phyloP scores from a whole-genome alignment of 1,139 yeast species.

The Hemisphaericaspora subhashii region DNA sequence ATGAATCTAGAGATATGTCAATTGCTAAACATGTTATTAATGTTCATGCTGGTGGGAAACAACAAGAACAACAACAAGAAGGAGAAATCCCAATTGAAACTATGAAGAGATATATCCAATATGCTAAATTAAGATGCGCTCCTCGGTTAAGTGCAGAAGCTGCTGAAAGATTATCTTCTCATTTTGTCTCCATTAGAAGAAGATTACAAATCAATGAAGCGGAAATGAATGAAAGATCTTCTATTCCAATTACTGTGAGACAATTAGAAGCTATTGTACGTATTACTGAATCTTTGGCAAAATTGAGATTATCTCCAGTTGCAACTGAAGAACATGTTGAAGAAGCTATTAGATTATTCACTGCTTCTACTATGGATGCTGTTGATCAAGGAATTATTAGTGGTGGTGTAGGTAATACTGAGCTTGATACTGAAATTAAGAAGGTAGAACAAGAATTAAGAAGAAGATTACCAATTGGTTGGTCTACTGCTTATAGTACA shows the following conservation, averaged over 20 bases:
- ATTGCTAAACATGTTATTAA: constrained; percentile 96
- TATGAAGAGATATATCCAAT: constrained; percentile 90
- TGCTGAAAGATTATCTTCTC: constrained; percentile 87
- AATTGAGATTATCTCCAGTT: constrained; percentile 75
- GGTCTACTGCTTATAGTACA: constrained; percentile 90
- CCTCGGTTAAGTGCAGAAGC: constrained; percentile 91
- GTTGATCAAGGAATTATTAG: constrained; percentile 75
- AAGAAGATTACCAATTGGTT: constrained; percentile 92
- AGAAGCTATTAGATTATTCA: constrained; percentile 91
- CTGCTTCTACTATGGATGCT: constrained; percentile 98
- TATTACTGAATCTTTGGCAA: constrained; percentile 92
- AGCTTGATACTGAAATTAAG: constrained; percentile 67
- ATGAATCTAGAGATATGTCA: constrained; percentile 78
- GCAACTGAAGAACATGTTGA: constrained; percentile 91
- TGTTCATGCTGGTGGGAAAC: constrained; percentile 76
- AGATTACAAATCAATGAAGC: constrained; percentile 80
- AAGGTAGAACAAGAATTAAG: constrained; percentile 82
- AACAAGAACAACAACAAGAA: constrained; percentile 52
- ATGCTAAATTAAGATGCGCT: constrained; percentile 87
- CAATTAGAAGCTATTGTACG: constrained; percentile 97
- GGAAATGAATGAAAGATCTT: constrained; percentile 83
- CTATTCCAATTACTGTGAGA: constrained; percentile 96
- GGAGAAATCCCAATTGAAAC: constrained; percentile 89
- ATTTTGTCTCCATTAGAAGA: constrained; percentile 88
- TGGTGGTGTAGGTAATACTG: constrained; percentile 47